Base-by-base conservation (phyloP, 345 rosid species). In the Noccaea bulbosa region DNA sequence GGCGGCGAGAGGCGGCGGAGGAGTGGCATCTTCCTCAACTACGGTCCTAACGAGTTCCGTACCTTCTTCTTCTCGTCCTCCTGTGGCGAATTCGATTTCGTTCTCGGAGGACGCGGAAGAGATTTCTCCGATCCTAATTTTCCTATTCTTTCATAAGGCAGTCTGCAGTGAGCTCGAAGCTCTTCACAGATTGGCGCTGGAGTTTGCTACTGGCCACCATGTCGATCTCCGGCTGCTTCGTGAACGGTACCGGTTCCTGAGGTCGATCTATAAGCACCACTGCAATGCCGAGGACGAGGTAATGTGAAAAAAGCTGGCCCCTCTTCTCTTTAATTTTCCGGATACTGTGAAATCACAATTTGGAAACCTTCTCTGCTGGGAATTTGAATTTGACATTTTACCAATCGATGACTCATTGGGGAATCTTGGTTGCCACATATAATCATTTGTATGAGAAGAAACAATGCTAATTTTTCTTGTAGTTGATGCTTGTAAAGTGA, bases 261-360 rank as follows among this genome's bases (percentile, higher is more conserved):
- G 89, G 61, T 82, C 86, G 32, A 81, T 92, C 81, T 92, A 86
- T 57, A 81, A 79, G 81, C 87, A 92, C 40, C 98, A 92, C 77
- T 86, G 88, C 78, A 77, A 77, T 81, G 96, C 98, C 54, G 98
- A 92, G 62, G 98, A 92, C 53, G 96, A 92, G 96, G 98, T 89
- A 80, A 60, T 44, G 62, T 37, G 8, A 51, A 17, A 51, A 17
- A 20, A 48, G 4, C 45, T 62, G 53, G 5, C 10, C 12, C 12
- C 34, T 69, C 58, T 54, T 61, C 64, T 41, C 0, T 45, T 46
- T 49, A 7, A 15, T 11, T 66, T 47, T 41, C 47, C 62, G 3
- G 38, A 58, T 58, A 39, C 61, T 77, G 11, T 34, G 54, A 22
- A 46, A 9, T 50, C n/a, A 22, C 16, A 56, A 24, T 68, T 51